Base-by-base conservation (phyloP, 2,329 filamentous ascomycete genomes). In the Phyllosticta ampelicida region DNA sequence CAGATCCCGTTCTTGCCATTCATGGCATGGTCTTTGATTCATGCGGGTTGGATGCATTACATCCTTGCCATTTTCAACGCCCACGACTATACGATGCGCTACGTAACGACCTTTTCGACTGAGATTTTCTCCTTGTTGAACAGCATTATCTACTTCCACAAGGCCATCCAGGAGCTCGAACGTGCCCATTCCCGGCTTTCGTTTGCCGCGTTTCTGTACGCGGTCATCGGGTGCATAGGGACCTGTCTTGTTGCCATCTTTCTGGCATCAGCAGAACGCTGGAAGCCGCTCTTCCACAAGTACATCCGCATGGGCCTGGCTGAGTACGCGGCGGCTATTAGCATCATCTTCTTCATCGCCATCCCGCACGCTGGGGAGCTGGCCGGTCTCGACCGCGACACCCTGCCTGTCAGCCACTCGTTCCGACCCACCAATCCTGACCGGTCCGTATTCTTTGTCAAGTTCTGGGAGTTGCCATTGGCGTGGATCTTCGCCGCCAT, bases 61-160 rank as follows among this genome's bases (percentile, higher is more conserved):
- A 69, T 86, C 2, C 74, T 86, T 11, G 83, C 83, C 57, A 78
- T 85, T 54, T 80, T 86, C 69, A 86, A 86, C 67, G 83, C 83
- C 3, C 83, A 86, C 65, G 83, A 86, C 68, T 86, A 82, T 80
- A 86, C 83, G 0, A 86, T 86, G 84, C 77, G 80, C 63, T 86
- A 86, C 68, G 84, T 86, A 53, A 86, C 84, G 1, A 82, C 79
- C 19, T 86, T 86, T 67, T 83, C 78, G 60, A 83, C 80, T 50
- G 84, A 86, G 66, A 84, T 86, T 57, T 86, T 86, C 66, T 83
- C 82, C 2, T 74, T 86, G 9, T 72, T 86, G 26, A 86, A 86
- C 69, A 84, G 81, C 63, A 78, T 86, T 60, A 86, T 86, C 63
- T 86, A 86, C 69, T 84, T 86, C 65, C 80, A 85, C 69, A 86